Percentiles rank a stretch among this genome's conserved stretches.
phyloP scores from a whole-genome alignment of 139 green algal species.

The Tetradesmus lagerheimii region DNA sequence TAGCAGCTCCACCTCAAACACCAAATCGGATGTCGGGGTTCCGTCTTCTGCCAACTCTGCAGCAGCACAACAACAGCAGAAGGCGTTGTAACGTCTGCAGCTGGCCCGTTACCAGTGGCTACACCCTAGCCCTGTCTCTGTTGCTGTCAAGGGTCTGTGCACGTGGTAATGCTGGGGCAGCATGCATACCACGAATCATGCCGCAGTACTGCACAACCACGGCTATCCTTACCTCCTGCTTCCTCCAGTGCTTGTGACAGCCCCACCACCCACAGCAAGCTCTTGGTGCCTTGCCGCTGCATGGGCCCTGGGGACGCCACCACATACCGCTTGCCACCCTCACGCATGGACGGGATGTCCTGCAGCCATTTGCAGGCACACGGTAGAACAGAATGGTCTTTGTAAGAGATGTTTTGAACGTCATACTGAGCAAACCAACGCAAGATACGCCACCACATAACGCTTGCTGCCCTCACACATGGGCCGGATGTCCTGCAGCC shows the following conservation, averaged over 20 bases:
- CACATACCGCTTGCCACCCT: slow-evolving; percentile 40
- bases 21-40: slow-evolving; percentile 2
- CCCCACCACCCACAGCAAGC: slow-evolving; percentile 30
- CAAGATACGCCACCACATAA: slow-evolving; percentile 23
- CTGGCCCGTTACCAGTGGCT: no score
- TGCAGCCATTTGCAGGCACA: neutral
- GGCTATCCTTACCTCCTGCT: slow-evolving; percentile 34
- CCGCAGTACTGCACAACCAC: neutral
- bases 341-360: slow-evolving; percentile 38
- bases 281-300: slow-evolving; percentile 42
- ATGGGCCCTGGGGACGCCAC: slow-evolving; percentile 37
- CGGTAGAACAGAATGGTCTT: no score
- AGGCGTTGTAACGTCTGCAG: neutral
- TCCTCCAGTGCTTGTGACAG: slow-evolving; percentile 36
- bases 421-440: no score
- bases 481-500: slow-evolving; percentile 15
- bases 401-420: no score
- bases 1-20: slow-evolving; percentile 42
- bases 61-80: neutral
- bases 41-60: slow-evolving; percentile 24
- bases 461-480: slow-evolving; percentile 44
- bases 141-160: no score
- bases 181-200: no score
- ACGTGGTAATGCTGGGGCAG: no score
- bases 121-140: no score